Evolutionary conservation across 2,329 filamentous ascomycete genomes (phyloP), one percentile per base, ranked within the genome.

Genomic region (Thelonectria blattea): DNA sequence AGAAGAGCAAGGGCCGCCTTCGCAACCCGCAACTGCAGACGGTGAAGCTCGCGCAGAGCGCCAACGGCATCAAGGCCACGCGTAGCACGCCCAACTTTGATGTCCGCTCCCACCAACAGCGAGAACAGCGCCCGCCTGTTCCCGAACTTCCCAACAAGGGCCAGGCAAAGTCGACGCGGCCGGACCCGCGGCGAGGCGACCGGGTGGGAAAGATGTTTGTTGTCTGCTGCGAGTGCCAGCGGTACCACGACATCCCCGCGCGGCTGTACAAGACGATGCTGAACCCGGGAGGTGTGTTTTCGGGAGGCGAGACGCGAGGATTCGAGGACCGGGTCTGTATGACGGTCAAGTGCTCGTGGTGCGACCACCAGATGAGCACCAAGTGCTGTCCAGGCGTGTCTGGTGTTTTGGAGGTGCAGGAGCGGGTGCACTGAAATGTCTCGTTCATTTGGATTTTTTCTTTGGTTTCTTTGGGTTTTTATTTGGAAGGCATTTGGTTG

Each of bases 321-420:
- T 84, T 86, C 45, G 80, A 80, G 43, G 85, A 85, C 1, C 77
- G 82, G 7, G 80, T 88, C 46, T 85, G 82, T 9, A 88, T 87
- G 64, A 85, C 82, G 69, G 85, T 90, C 24, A 85, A 83, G 65
- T 91, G 89, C 71, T 88, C 88, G 9, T 91, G 89, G 89, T 92
- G 89, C 72, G 79, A 80, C 45, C 89, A 92, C 75, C 83, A 84
- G 51, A 91, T 92, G 88, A 88, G 81, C 65, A 88, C 83, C 14
- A 78, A 76, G 59, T 92, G 89, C 75, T 92, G 89, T 72, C 83
- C 88, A 11, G 89, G 88, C 8, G 89, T 89, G 76, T 85, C 86
- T 11, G 86, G 89, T 1, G 80, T 88, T 46, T 84, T 92, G 4
- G 85, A 88, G 62, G 76, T 91, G 67, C 85, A 85, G 68, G 87